phyloP scores from a whole-genome alignment of 2,329 filamentous ascomycete species.

The Talaromyces sp. region DNA sequence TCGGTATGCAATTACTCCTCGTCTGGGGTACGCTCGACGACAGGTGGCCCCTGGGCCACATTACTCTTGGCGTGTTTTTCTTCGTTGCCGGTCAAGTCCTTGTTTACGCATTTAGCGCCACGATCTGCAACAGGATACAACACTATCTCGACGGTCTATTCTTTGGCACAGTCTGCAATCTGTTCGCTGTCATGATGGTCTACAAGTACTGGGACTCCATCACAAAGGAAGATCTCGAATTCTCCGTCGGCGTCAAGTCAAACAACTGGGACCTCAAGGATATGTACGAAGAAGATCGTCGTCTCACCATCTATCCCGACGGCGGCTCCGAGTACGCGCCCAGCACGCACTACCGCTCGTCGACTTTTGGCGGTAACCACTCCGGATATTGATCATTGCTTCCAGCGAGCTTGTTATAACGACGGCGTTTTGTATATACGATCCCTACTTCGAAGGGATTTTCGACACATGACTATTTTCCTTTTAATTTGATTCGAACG shows the following conservation, averaged over 20 bases:
- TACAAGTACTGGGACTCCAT: conserved; percentile 99
- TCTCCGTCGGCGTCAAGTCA: conserved; percentile 89
- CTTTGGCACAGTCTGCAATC: conserved; percentile 89
- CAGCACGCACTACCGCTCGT: conserved; percentile 43
- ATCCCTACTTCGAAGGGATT: background rate
- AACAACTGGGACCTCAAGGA: conserved; percentile 99
- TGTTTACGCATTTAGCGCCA: conserved; percentile 82
- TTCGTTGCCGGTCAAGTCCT: conserved; percentile 90
- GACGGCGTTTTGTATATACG: background rate
- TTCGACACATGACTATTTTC: background rate
- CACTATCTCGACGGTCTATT: conserved; percentile 95
- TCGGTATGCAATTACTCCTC: conserved; percentile 81
- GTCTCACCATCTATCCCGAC: conserved; percentile 68
- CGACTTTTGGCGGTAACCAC: conserved; percentile 37
- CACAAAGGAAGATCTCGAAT: conserved; percentile 95
- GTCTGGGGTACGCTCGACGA: conserved; percentile 89
- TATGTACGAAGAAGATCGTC: conserved; percentile 74
- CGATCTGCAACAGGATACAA: conserved; percentile 77
- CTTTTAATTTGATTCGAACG: background rate
- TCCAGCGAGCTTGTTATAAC: background rate
- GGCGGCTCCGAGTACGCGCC: conserved; percentile 44
- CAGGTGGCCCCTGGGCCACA: conserved; percentile 91
- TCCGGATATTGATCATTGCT: conserved; percentile 6
- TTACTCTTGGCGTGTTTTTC: conserved; percentile 84
- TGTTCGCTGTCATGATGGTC: conserved; percentile 97